Evolutionary conservation across 805 yeast genomes (phyloP).

Genomic region (Metschnikowia similis): DNA sequence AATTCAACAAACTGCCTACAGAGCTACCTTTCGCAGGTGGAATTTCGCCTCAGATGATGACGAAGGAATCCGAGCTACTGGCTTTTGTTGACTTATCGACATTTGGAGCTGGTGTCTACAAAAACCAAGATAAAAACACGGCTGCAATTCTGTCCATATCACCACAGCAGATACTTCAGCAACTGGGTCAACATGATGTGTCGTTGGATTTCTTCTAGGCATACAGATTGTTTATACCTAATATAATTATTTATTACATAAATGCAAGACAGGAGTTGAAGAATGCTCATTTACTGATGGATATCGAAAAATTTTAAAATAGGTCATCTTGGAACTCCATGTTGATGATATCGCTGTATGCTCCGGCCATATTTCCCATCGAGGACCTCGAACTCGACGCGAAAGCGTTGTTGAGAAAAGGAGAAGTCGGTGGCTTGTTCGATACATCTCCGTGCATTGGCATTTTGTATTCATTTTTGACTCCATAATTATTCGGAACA

Average conservation of each 20-base stretch:
- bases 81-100: conserved; percentile 1
- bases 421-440: neutral
- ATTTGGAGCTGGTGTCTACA: conserved; percentile 2
- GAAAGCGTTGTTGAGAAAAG: neutral
- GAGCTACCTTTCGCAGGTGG: conserved; percentile 9
- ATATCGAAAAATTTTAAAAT: neutral
- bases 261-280: neutral
- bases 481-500: conserved; percentile 3
- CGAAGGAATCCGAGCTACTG: conserved; percentile 13
- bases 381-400: conserved; percentile 6
- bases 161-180: conserved; percentile 38
- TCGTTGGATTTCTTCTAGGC: conserved; percentile 27
- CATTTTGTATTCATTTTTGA: conserved; percentile 5
- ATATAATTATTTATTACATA: conserved; percentile 2
- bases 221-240: neutral
- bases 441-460: conserved; percentile 2
- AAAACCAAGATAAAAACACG: conserved; percentile 1
- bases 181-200: conserved; percentile 17
- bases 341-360: conserved; percentile 36
- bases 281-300: neutral
- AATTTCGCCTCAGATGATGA: conserved; percentile 16
- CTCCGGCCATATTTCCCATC: conserved; percentile 20
- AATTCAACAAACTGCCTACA: conserved; percentile 4
- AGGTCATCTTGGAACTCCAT: conserved; percentile 30
- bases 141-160: conserved; percentile 23